phyloP scores from a whole-genome alignment of 176 grass and related monocot species.

The Themeda triandra region DNA sequence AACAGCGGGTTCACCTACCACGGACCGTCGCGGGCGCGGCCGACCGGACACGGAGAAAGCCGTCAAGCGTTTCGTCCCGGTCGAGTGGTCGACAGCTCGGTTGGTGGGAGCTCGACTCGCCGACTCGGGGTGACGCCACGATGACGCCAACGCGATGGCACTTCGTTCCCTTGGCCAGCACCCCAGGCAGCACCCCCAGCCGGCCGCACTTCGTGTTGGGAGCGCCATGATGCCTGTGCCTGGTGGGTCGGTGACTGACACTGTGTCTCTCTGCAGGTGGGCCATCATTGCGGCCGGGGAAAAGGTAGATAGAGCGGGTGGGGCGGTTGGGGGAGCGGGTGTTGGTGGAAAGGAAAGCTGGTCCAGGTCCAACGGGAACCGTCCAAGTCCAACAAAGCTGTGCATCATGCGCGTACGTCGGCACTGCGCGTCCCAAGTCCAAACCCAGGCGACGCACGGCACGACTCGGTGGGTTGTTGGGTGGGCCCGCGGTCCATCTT shows the following conservation, averaged over 20 bases:
- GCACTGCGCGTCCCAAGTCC: neutral
- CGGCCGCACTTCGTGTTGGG: no score
- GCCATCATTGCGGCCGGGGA: no score
- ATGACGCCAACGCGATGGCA: neutral
- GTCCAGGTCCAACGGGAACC: neutral
- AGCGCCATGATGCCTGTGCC: no score
- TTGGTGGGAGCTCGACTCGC: neutral
- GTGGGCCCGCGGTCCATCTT: neutral
- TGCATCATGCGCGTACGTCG: neutral
- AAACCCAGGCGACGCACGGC: neutral
- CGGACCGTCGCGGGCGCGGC: neutral
- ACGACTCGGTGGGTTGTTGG: constrained; percentile 1
- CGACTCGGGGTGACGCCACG: neutral
- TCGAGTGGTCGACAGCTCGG: neutral
- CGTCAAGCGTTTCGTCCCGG: neutral
- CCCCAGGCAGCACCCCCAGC: no score
- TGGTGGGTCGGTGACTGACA: no score
- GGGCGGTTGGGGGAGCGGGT: neutral
- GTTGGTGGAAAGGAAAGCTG: neutral
- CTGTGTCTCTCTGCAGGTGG: neutral
- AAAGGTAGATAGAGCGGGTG: no score
- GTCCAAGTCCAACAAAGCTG: neutral
- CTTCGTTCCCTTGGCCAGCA: no score
- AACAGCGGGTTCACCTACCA: constrained; percentile 4
- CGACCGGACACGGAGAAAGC: no score